These are phyloP conservation scores for Odontarrhena argentea DNA, from an alignment of 345 rosid species.

Conservation along the genomic window DNA sequence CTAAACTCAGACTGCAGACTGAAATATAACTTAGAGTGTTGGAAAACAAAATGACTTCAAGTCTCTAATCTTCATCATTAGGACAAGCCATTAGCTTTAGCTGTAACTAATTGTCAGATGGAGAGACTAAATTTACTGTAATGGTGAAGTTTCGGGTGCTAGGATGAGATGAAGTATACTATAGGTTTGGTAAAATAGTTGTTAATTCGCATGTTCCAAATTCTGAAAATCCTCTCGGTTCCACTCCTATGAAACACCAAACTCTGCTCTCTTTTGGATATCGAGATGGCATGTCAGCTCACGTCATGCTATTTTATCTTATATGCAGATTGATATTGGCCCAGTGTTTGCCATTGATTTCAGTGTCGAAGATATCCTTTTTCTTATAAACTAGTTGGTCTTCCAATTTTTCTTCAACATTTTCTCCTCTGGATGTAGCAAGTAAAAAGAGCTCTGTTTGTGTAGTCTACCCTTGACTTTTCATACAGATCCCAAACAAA, in stretches of 20 bases:
- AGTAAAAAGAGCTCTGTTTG: slow-evolving; percentile 21
- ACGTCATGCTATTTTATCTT: slow-evolving; percentile 18
- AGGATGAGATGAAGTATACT: not conserved
- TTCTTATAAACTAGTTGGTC: slow-evolving; percentile 1
- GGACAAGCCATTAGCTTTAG: slow-evolving; percentile 8
- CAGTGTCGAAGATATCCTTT: slow-evolving; percentile 87
- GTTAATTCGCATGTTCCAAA: not conserved
- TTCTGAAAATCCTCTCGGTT: slow-evolving; percentile 13
- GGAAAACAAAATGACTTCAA: slow-evolving; percentile 9
- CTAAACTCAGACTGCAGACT: not conserved
- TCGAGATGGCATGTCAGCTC: slow-evolving; percentile 6
- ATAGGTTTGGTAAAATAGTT: slow-evolving; percentile 7
- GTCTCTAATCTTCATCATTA: not conserved
- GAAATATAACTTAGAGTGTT: not conserved
- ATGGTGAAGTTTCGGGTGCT: slow-evolving; percentile 17
- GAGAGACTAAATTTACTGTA: slow-evolving; percentile 13
- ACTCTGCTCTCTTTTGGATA: not conserved
- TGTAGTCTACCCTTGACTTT: slow-evolving; percentile 56
- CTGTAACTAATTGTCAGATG: slow-evolving; percentile 10
- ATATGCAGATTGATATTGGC: slow-evolving; percentile 71
- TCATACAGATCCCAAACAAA: slow-evolving; percentile 85
- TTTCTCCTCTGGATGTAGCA: not conserved
- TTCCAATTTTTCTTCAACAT: slow-evolving; percentile 15
- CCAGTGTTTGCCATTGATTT: slow-evolving; percentile 86
- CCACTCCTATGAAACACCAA: slow-evolving; percentile 16